Conservation (phyloP, 1,139 yeast species). For the Kodamaea derodonti region DNA sequence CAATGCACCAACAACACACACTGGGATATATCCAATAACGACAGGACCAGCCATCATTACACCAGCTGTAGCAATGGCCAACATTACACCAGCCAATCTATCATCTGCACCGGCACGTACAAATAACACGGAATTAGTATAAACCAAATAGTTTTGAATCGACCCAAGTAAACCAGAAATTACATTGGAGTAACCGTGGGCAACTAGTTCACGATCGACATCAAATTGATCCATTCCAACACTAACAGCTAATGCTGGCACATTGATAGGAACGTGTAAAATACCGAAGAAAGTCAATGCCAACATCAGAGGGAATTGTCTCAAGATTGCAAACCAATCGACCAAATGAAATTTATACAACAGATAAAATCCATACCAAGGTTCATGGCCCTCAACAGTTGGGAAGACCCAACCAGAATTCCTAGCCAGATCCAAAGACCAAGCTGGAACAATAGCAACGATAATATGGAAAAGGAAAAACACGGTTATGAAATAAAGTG, state of each 20-base stretch:
- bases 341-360: conserved; percentile 68
- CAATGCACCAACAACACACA: conserved; percentile 90
- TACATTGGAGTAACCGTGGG: conserved; percentile 92
- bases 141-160: conserved; percentile 89
- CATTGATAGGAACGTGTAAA: conserved; percentile 93
- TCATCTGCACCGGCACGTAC: conserved; percentile 94
- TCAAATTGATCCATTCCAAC: conserved; percentile 82
- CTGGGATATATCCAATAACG: conserved; percentile 90
- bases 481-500: conserved; percentile 71
- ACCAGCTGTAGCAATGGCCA: conserved; percentile 74
- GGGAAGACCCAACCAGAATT: conserved; percentile 81
- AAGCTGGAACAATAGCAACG: conserved; percentile 60
- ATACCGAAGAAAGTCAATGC: conserved; percentile 95
- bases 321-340: conserved; percentile 65
- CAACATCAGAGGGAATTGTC: conserved; percentile 86
- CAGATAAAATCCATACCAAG: conserved; percentile 85
- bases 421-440: conserved; percentile 61
- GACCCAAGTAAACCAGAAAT: conserved; percentile 82
- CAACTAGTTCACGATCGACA: conserved; percentile 88
- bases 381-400: conserved; percentile 61
- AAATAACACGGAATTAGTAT: conserved; percentile 87
- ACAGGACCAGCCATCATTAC: conserved; percentile 89
- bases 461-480: conserved; percentile 66
- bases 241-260: conserved; percentile 93
- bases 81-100: conserved; percentile 78